phyloP scores from a whole-genome alignment of 1,284 basidiomycete species.

The Hemileia vastatrix region DNA sequence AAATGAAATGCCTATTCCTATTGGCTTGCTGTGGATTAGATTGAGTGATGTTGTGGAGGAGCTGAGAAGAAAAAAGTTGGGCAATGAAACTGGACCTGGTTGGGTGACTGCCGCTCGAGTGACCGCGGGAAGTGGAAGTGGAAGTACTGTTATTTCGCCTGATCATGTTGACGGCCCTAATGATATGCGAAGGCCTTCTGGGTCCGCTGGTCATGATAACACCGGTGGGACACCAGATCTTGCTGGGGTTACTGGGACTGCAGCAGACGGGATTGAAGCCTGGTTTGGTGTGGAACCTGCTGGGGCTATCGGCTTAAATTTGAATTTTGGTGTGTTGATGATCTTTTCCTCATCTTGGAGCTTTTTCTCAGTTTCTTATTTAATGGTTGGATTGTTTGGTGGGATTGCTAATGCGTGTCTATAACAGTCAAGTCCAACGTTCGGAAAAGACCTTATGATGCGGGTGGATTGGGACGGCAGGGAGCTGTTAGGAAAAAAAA shows the following conservation, averaged over 20 bases:
- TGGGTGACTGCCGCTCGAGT: slow-evolving; percentile 83
- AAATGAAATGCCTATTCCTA: slow-evolving; percentile 70
- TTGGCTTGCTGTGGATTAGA: slow-evolving; percentile 91
- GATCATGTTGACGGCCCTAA: background rate
- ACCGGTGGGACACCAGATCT: slow-evolving; percentile 14
- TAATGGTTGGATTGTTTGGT: too few relatives aligned
- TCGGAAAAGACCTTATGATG: slow-evolving; percentile 84
- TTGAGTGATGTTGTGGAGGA: slow-evolving; percentile 94
- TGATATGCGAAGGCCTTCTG: slow-evolving; percentile 12
- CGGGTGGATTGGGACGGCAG: slow-evolving; percentile 83
- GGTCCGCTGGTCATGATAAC: slow-evolving; percentile 22
- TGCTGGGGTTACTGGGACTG: slow-evolving; percentile 3
- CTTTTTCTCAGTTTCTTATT: background rate
- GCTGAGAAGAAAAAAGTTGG: slow-evolving; percentile 80
- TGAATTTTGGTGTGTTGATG: slow-evolving; percentile 71
- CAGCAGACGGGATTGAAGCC: slow-evolving; percentile 73
- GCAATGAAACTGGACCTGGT: slow-evolving; percentile 61
- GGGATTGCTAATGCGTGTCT: background rate
- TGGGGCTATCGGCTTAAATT: slow-evolving; percentile 73
- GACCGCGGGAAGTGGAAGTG: slow-evolving; percentile 49
- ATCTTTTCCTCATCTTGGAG: background rate
- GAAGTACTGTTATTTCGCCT: slow-evolving; percentile 32
- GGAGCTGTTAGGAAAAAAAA: slow-evolving; percentile 96
- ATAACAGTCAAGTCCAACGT: slow-evolving; percentile 84
- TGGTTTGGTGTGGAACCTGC: slow-evolving; percentile 98